Percentiles rank a stretch among this genome's conserved stretches.
phyloP scores from a whole-genome alignment of 352 stramenopile genomes.

The Phytophthora quininea region DNA sequence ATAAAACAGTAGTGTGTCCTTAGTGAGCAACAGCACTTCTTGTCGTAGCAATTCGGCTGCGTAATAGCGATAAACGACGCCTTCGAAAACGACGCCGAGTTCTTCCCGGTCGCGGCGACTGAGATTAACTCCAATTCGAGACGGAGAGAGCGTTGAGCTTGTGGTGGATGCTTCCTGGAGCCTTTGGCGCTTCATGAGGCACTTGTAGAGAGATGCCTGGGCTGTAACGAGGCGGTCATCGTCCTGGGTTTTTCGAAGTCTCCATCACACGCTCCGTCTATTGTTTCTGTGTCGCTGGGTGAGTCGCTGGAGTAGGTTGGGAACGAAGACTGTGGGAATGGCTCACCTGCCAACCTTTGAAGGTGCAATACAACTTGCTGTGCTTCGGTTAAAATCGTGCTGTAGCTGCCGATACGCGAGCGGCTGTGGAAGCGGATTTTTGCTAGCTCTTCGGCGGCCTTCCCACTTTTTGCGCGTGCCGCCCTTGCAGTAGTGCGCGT shows the following conservation, averaged over 20 bases:
- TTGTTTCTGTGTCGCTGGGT: constrained; percentile 26
- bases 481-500: constrained; percentile 46
- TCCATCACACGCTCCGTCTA: constrained; percentile 14
- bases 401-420: constrained; percentile 79
- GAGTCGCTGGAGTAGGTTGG: constrained; percentile 31
- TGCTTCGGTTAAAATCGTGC: constrained; percentile 65
- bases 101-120: constrained; percentile 63
- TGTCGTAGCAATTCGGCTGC: constrained; percentile 64
- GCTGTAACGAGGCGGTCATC: constrained; percentile 35
- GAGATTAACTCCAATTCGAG: constrained; percentile 68
- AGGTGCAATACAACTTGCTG: constrained; percentile 48
- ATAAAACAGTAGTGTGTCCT: constrained; percentile 63
- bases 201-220: constrained; percentile 68
- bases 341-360: constrained; percentile 25
- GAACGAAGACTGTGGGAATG: constrained; percentile 11
- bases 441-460: constrained; percentile 25
- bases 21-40: constrained; percentile 76
- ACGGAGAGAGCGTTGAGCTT: constrained; percentile 49
- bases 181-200: constrained; percentile 51
- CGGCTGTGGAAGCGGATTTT: constrained; percentile 69
- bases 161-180: constrained; percentile 53
- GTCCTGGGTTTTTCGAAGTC: constrained; percentile 22
- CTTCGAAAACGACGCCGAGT: constrained; percentile 62
- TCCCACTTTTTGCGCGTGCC: constrained; percentile 21
- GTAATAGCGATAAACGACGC: constrained; percentile 78